Base-by-base conservation (phyloP, 306 rosid genomes). In the Dryas octopetala region DNA sequence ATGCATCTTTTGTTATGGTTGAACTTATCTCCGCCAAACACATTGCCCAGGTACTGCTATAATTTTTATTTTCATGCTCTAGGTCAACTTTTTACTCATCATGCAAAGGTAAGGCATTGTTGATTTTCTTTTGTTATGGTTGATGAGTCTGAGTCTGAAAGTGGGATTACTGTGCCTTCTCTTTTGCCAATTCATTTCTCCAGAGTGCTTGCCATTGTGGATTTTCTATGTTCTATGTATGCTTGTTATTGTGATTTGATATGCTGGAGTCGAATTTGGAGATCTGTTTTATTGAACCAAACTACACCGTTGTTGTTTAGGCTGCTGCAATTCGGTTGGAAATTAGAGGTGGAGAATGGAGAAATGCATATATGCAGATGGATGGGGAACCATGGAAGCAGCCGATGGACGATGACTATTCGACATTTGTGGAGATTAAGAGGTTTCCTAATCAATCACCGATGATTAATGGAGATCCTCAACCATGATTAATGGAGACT, bases 331-430 rank as follows among this genome's bases (percentile, higher is more conserved):
- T 96, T 65, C 91, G 97, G 46, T 80, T 96, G 77, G 99, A 92
- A 83, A 66, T 92, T 60, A 88, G 98, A 83, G 99, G 99, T 47
- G 99, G 97, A 53, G 92, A 85, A 76, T 96, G 98, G 99, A 89
- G 69, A 83, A 78, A 90, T 67, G 82, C 83, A 16, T 92, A 87
- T 73, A 66, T 96, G 89, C 99, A 96, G 82, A 89, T 96, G 98
- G 99, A 96, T 54, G 99, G 99, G 62, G 99, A 96, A 70, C 99
- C 99, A 49, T 96, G 99, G 99, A 92, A 92, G 78, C 99, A 92
- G 82, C 92, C 92, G 60, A 59, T 89, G 86, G 85, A 71, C 80
- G 78, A 84, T 53, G 88, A 90, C 17, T 89, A 72, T 77, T 90
- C 98, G 0, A 92, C 98, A 2, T 84, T 85, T 13, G 90, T 96